Conservation (phyloP, 1,284 basidiomycete genomes). For the Pterulicium gracile region DNA sequence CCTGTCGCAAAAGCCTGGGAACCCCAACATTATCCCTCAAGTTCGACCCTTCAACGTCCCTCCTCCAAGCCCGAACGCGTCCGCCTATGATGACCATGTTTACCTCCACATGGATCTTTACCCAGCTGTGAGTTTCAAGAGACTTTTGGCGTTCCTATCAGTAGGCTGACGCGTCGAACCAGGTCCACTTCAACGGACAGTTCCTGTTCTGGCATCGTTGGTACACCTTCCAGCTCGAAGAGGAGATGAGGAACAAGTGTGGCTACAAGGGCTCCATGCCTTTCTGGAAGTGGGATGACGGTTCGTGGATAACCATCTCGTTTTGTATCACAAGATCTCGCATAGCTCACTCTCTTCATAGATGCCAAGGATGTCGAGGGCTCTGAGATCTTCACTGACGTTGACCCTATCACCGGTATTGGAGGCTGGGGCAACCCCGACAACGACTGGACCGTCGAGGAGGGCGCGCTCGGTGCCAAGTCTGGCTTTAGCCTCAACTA, state of each 20-base stretch:
- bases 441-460: background rate
- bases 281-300: background rate
- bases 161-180: background rate
- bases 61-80: background rate
- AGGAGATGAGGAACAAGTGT: background rate
- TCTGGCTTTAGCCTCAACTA: background rate
- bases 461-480: background rate
- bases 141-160: no score
- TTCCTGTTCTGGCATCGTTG: background rate
- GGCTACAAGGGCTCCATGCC: background rate
- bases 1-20: background rate
- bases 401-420: background rate
- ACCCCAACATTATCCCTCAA: background rate
- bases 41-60: background rate
- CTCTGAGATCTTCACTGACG: background rate
- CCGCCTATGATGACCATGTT: background rate
- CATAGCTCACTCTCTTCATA: no score
- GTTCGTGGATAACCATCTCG: no score
- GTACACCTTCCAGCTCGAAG: background rate
- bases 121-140: background rate
- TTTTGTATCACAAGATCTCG: no score
- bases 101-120: background rate
- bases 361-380: background rate
- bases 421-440: background rate
- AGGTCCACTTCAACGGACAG: background rate